Base-by-base conservation (phyloP, 2,329 filamentous ascomycete genomes). In the Talaromyces sp. region DNA sequence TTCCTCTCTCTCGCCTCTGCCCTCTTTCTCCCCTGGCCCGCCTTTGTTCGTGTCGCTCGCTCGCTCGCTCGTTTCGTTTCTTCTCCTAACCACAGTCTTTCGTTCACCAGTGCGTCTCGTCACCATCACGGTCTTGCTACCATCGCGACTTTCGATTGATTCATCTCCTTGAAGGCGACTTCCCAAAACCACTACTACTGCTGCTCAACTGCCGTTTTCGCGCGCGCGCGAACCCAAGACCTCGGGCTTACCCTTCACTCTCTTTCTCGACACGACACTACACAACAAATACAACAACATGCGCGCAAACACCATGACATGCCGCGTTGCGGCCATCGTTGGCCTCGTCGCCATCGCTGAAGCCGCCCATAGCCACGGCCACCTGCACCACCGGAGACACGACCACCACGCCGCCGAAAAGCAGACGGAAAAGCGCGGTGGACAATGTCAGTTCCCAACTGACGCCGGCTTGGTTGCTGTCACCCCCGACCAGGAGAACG, bases 381-480 rank as follows among this genome's bases (percentile, higher is more conserved):
- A 74, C 55, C 60, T 65, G 25, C 70, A 70, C 61, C 66, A 66
- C 54, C 69, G 73, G 36, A 59, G 67, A 57, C 57, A 63, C 32
- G 68, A 65, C 36, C 66, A 55, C 22, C 22, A 15, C 9, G 49
- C 22, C 6, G 13, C 25, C 25, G 49, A 52, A 22, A 30, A 67
- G 27, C 62, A 66, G 22, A 64, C 65, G 10, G 71, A 70, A 54
- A 87, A 86, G 75, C 82, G 85, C 66, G 77, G 78, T 39, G 77
- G 76, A 56, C 76, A 80, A 61, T 93, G 90, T 75, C 70, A 80
- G 59, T 89, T 93, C 68, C 90, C 90, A 11, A 78, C 80, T 36
- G 81, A 89, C 69, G 81, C 84, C 32, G 88, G 88, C 58, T 76
- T 93, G 69, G 84, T 92, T 52, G 73, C 84, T 15, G 82, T 93